Conservation (phyloP, 805 yeast genomes). For the Hanseniaspora valbyensis region DNA sequence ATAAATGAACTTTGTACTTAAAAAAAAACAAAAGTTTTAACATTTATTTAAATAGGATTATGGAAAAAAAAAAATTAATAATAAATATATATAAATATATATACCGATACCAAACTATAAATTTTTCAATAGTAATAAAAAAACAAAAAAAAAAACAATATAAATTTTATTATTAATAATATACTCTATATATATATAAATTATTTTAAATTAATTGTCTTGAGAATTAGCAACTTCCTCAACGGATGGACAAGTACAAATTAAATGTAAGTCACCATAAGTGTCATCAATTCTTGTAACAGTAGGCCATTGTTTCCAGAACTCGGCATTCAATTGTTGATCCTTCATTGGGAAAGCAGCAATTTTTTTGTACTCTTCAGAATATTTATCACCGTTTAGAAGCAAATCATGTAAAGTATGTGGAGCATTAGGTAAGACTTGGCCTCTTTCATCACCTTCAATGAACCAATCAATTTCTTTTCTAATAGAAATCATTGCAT, state of each 20-base stretch:
- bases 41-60: neutral
- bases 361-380: constrained; percentile 50
- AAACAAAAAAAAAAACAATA: too few species aligned
- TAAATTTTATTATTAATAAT: too few species aligned
- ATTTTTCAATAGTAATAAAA: too few species aligned
- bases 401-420: constrained; percentile 76
- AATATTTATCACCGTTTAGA: constrained; percentile 60
- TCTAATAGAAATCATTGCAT: constrained; percentile 73
- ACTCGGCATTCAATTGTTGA: constrained; percentile 40
- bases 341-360: constrained; percentile 87
- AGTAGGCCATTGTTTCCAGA: constrained; percentile 80
- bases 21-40: neutral
- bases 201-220: constrained; percentile 3
- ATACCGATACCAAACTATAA: too few species aligned
- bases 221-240: constrained; percentile 47
- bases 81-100: too few species aligned
- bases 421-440: constrained; percentile 78
- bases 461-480: constrained; percentile 67
- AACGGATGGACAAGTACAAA: constrained; percentile 87
- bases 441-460: constrained; percentile 53
- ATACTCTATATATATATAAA: neutral
- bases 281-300: constrained; percentile 90
- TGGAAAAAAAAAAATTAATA: neutral
- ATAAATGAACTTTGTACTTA: too few species aligned
- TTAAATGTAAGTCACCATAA: constrained; percentile 81